Evolutionary conservation across 768 basidiomycete genomes (phyloP).

Genomic region (Lactifluus subvellereus): DNA sequence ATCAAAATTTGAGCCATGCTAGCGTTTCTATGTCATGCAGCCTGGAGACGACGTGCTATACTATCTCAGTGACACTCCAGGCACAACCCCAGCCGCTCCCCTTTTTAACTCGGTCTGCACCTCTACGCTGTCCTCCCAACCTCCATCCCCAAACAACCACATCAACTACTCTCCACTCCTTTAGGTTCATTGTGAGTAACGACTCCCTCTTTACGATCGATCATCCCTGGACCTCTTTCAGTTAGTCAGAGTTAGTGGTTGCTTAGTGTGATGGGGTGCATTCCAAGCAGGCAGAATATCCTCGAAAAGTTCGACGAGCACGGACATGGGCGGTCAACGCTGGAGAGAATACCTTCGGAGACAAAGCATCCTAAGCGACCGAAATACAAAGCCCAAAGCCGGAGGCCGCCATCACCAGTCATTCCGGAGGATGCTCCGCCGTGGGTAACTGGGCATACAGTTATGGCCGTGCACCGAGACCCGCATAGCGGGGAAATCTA

Average conservation of each 20-base stretch:
- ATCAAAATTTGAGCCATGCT: not conserved
- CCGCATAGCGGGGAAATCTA: slow-evolving; percentile 3
- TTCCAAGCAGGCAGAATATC: slow-evolving; percentile 36
- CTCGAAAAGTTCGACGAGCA: slow-evolving; percentile 10
- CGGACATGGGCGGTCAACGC: not conserved
- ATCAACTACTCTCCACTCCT: slow-evolving; percentile 2
- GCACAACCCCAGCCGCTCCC: not conserved
- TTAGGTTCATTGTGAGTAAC: slow-evolving; percentile 5
- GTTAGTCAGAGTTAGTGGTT: not conserved
- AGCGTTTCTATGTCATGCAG: not conserved
- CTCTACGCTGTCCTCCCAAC: not conserved
- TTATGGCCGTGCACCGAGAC: slow-evolving; percentile 12
- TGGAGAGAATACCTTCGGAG: not conserved
- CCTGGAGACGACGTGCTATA: not conserved
- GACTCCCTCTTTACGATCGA: not conserved
- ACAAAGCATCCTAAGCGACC: not conserved
- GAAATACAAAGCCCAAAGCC: slow-evolving; percentile 11
- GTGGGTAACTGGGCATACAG: slow-evolving; percentile 18
- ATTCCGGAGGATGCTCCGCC: slow-evolving; percentile 17
- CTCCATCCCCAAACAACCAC: not conserved
- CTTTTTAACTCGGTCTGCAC: not conserved
- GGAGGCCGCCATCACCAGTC: slow-evolving; percentile 7
- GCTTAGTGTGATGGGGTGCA: slow-evolving; percentile 36
- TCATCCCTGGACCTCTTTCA: not conserved
- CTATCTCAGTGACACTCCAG: slow-evolving; percentile 1